Conservation (phyloP, 2,329 filamentous ascomycete genomes). For the Pseudocercospora fuligena region DNA sequence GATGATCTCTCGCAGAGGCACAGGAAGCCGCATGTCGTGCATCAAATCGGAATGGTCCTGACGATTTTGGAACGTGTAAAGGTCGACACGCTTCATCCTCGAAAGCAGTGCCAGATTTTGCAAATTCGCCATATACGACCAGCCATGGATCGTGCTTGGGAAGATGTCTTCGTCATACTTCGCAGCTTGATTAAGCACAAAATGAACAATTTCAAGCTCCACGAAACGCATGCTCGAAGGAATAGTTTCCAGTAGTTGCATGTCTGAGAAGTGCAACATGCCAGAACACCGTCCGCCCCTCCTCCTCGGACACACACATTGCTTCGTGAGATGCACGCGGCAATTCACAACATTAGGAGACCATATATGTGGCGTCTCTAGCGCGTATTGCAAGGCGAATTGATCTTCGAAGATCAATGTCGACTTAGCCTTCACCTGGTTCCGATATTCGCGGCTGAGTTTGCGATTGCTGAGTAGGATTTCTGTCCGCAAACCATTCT, state of each 20-base stretch:
- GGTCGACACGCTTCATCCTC: background rate
- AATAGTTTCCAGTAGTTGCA: background rate
- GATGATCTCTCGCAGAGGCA: background rate
- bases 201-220: background rate
- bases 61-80: background rate
- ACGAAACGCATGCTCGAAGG: background rate
- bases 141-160: background rate
- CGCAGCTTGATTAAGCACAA: background rate
- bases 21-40: background rate
- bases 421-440: background rate
- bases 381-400: constrained; percentile 2
- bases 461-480: background rate
- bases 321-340: background rate
- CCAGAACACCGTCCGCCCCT: background rate
- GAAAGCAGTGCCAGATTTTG: background rate
- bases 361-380: background rate
- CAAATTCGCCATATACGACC: background rate
- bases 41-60: background rate
- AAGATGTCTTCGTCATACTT: background rate
- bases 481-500: background rate
- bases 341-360: background rate
- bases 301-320: background rate
- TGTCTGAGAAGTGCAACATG: background rate
- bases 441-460: background rate
- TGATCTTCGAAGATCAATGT: constrained; percentile 1